Evolutionary conservation across 1,284 basidiomycete genomes (phyloP).

Genomic region (Mixia osmundae): DNA sequence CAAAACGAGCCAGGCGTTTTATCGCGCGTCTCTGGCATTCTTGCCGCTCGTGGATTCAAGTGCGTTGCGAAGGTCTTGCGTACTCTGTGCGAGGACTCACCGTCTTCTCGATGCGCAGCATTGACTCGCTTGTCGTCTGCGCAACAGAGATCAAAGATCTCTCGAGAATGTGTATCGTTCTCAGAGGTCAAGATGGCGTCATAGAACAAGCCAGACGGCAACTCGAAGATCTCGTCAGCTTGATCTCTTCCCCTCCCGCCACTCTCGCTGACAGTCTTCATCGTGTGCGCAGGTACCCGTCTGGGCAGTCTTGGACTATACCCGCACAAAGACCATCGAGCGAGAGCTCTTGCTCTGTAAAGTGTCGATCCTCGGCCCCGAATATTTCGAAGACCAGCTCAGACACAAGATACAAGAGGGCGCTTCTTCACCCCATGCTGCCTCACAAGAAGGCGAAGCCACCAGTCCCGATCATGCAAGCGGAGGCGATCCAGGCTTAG

Average conservation of each 20-base stretch:
- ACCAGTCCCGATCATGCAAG: constrained; percentile 43
- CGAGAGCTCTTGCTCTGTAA: constrained; percentile 74
- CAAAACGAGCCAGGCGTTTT: constrained; percentile 99
- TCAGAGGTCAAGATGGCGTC: constrained; percentile 89
- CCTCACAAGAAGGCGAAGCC: constrained; percentile 9
- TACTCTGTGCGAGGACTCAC: not conserved
- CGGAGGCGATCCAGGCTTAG: constrained; percentile 42
- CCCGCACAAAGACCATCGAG: constrained; percentile 57
- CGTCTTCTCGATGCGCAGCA: not conserved
- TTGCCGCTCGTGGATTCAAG: constrained; percentile 94
- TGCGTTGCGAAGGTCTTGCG: constrained; percentile 12
- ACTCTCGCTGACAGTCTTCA: constrained; percentile 1
- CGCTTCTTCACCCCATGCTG: constrained; percentile 32
- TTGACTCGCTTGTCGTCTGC: constrained; percentile 92
- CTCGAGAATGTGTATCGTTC: constrained; percentile 92
- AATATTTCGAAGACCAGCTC: constrained; percentile 74
- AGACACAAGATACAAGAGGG: constrained; percentile 7
- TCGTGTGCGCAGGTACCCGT: constrained; percentile 49
- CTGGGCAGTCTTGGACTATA: constrained; percentile 92
- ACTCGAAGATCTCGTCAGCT: constrained; percentile 67
- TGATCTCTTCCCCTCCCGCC: not conserved
- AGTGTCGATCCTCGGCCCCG: constrained; percentile 86
- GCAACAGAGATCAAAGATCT: constrained; percentile 92
- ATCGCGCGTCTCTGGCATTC: constrained; percentile 87
- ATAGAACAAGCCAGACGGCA: constrained; percentile 89